These are phyloP conservation scores for Hypomyces rosellus DNA, from an alignment of 2,329 filamentous ascomycete species.

Conservation along the genomic window DNA sequence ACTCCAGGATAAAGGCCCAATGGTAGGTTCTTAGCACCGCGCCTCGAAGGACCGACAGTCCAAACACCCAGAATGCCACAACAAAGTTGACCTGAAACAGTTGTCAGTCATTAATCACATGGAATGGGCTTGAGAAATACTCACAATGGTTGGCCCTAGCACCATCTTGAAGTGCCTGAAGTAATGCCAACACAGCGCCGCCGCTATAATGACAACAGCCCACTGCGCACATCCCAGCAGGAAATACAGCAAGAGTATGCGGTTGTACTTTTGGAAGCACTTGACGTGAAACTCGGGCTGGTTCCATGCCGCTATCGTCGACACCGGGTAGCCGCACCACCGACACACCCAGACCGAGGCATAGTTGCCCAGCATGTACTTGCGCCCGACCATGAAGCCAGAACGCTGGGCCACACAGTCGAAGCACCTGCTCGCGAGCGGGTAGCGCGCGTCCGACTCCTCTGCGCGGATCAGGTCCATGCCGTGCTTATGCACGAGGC, in stretches of 20 bases:
- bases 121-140: constrained; percentile 11
- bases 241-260: constrained; percentile 32
- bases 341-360: constrained; percentile 34
- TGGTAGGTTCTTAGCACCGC: constrained; percentile 33
- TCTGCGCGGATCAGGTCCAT: constrained; percentile 29
- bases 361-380: constrained; percentile 31
- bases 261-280: constrained; percentile 35
- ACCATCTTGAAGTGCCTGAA: constrained; percentile 25
- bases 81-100: constrained; percentile 29
- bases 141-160: constrained; percentile 29
- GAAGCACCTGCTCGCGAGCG: constrained; percentile 35
- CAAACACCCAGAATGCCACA: constrained; percentile 28
- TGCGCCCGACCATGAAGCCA: constrained; percentile 32
- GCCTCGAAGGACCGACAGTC: constrained; percentile 28
- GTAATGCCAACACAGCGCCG: constrained; percentile 33
- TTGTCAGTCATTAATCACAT: background rate
- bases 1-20: constrained; percentile 31
- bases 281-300: constrained; percentile 34
- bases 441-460: constrained; percentile 25
- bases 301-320: constrained; percentile 22
- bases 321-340: constrained; percentile 38
- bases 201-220: constrained; percentile 27
- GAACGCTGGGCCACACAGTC: constrained; percentile 29
- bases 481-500: constrained; percentile 28
- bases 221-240: constrained; percentile 33